Conservation (phyloP, 2,329 filamentous ascomycete genomes). For the Colletotrichum horii region DNA sequence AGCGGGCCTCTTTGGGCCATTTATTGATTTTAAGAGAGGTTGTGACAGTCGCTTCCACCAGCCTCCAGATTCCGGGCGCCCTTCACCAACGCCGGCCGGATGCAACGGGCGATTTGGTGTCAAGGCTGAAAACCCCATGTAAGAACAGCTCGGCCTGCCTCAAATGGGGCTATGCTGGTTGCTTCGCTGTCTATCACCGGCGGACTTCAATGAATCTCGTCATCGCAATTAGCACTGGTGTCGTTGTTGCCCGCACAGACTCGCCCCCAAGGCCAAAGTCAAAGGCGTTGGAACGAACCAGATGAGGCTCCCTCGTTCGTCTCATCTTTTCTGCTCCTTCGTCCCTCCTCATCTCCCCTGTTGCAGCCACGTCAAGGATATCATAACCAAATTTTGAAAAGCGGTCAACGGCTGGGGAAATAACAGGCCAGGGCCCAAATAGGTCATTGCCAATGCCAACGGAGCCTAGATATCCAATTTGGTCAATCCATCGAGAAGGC, state of each 20-base stretch:
- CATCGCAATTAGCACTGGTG: neutral
- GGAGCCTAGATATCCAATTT: neutral
- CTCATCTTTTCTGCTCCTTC: constrained; percentile 8
- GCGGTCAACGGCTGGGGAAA: neutral
- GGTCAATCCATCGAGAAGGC: neutral
- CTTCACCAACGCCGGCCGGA: neutral
- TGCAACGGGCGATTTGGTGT: neutral
- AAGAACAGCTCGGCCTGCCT: neutral
- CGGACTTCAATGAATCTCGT: neutral
- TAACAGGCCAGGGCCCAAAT: neutral
- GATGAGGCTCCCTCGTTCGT: constrained; percentile 14
- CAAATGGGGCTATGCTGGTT: neutral
- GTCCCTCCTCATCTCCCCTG: constrained; percentile 6
- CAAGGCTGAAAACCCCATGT: neutral
- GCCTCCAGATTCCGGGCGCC: neutral
- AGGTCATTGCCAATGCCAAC: neutral
- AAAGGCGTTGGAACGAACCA: constrained; percentile 4
- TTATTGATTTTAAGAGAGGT: constrained; percentile 2
- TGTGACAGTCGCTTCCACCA: neutral
- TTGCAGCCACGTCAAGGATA: constrained; percentile 13
- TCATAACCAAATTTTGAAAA: neutral
- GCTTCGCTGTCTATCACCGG: neutral
- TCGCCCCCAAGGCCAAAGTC: neutral
- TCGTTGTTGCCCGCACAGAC: constrained; percentile 8
- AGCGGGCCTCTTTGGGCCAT: neutral